phyloP scores from a whole-genome alignment of 2,329 filamentous ascomycete genomes.

The Aspergillus tubingensis region DNA sequence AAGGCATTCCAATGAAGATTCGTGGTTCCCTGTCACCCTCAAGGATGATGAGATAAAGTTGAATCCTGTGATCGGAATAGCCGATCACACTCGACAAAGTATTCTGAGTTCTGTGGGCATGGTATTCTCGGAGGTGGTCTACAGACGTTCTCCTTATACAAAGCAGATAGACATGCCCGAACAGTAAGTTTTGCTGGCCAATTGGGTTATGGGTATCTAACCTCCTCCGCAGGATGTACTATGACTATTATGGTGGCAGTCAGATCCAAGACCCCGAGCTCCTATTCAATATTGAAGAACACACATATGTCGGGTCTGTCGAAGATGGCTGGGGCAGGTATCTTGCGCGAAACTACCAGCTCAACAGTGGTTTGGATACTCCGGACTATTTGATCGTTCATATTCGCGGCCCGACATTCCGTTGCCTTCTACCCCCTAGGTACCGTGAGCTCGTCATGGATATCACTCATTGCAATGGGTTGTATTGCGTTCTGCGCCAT shows the following conservation, averaged over 20 bases:
- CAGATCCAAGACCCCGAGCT: background rate
- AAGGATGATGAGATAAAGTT: background rate
- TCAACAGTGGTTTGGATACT: background rate
- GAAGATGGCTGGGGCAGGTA: constrained; percentile 18
- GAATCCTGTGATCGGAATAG: constrained; percentile 17
- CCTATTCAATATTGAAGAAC: constrained; percentile 12
- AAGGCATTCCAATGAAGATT: background rate
- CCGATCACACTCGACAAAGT: constrained; percentile 7
- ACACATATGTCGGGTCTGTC: constrained; percentile 16
- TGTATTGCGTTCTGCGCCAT: constrained; percentile 16
- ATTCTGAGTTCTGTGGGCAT: constrained; percentile 10
- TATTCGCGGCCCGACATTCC: constrained; percentile 5
- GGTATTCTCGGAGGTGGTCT: background rate
- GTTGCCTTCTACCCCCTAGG: constrained; percentile 16
- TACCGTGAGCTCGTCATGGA: constrained; percentile 16
- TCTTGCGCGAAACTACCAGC: background rate
- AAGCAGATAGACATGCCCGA: background rate
- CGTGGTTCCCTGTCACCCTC: background rate
- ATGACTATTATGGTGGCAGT: background rate
- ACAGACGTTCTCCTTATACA: background rate
- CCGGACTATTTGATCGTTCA: background rate
- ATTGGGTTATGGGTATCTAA: background rate
- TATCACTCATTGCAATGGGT: constrained; percentile 5
- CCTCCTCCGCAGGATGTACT: background rate
- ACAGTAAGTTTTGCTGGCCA: background rate